Conservation (phyloP, 208 protist genomes). For the Trypanosomatidae sp. region DNA sequence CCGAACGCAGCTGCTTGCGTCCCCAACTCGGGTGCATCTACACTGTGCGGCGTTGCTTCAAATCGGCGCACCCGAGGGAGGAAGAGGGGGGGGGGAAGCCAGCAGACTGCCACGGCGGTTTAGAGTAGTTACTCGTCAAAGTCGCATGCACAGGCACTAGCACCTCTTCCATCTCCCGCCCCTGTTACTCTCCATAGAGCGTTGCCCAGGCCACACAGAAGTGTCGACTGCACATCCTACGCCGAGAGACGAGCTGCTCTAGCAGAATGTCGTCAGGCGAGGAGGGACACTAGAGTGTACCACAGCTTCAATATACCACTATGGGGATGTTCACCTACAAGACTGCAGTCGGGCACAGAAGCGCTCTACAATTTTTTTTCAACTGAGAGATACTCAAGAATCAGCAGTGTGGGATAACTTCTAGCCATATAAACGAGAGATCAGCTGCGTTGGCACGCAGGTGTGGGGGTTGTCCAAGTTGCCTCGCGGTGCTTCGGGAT, state of each 20-base stretch:
- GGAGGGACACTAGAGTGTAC: not conserved
- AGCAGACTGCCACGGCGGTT: not conserved
- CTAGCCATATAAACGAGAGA: constrained; percentile 10
- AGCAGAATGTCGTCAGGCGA: not conserved
- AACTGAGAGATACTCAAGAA: not conserved
- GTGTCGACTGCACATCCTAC: not conserved
- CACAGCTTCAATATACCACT: not conserved
- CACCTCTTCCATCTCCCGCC: not conserved
- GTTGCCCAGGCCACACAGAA: not conserved
- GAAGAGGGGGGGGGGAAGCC: not conserved
- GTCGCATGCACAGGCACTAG: not conserved
- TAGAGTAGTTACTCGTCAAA: not conserved
- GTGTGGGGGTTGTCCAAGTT: constrained; percentile 3
- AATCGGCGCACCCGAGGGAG: not conserved
- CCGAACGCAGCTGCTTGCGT: not conserved
- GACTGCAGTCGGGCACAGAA: not conserved
- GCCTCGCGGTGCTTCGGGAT: constrained; percentile 29
- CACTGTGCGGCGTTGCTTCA: not conserved
- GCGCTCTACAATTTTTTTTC: not conserved
- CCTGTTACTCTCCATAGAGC: not conserved
- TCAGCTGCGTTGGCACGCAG: constrained; percentile 25
- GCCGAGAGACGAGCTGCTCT: not conserved
- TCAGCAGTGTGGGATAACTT: not conserved
- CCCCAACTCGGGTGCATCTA: not conserved
- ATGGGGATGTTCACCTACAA: not conserved